Base-by-base conservation (phyloP, 208 protist species). In the Balamuthia mandrillaris region DNA sequence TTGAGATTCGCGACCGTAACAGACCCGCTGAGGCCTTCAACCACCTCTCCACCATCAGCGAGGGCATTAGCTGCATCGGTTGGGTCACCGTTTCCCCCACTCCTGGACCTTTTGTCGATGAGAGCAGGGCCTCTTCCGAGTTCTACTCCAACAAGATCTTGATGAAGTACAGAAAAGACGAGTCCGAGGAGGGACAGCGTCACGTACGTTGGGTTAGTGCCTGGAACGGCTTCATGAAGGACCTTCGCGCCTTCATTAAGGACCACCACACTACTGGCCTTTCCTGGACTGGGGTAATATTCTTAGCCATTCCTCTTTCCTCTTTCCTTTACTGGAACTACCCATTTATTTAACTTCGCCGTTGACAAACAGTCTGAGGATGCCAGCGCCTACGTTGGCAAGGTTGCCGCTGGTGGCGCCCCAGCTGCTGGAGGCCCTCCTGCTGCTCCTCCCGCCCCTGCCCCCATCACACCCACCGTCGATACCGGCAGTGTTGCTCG, bases 261-360 rank as follows among this genome's bases (percentile, higher is more conserved):
- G 63, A 88, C 72, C 63, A 88, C 70, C 88, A 92, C 68, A 91
- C 89, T 33, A 92, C 90, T 16, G 90, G 88, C 49, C 70, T 93
- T 18, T 51, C 87, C 1, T 94, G 90, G 90, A 94, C 92, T 54
- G 29, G 84, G 41, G 90, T 68, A 68, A 35, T 31, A 27, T n/a
- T 33, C 52, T 3, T 27, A 4, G 7, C 52, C 52, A n/a, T n/a
- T n/a, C n/a, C n/a, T n/a, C 31, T 60, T 60, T n/a, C 14, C 52
- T 4, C 3, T 60, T 60, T 60, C 7, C n/a, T n/a, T n/a, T n/a
- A n/a, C n/a, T n/a, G n/a, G n/a, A n/a, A n/a, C n/a, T n/a, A n/a
- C n/a, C n/a, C n/a, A n/a, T n/a, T n/a, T n/a, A n/a, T n/a, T n/a
- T n/a, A n/a, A n/a, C n/a, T n/a, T n/a, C n/a, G n/a, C n/a, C n/a